Percentiles rank a stretch among this genome's conserved stretches.
phyloP scores from a whole-genome alignment of 202 grass and related monocot species.

The Digitaria exilis region DNA sequence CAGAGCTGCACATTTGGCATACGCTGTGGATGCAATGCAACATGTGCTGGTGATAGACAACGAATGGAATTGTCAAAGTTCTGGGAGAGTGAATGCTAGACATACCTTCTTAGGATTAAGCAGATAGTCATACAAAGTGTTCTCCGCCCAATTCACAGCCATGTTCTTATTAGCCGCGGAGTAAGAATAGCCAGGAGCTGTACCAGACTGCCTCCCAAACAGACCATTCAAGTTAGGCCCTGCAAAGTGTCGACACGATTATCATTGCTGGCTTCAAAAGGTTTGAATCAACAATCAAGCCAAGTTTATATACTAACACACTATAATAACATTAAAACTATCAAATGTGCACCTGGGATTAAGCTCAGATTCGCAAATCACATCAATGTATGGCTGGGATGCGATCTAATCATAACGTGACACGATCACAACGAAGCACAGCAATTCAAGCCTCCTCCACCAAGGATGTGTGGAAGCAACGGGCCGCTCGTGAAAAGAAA shows the following conservation, averaged over 20 bases:
- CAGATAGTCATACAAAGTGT: conserved; percentile 28
- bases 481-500: too few relatives aligned
- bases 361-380: not conserved
- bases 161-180: conserved; percentile 62
- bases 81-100: not conserved
- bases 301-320: not conserved
- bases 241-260: not conserved
- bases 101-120: conserved; percentile 36
- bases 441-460: not conserved
- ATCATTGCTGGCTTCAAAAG: not conserved
- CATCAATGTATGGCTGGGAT: not conserved
- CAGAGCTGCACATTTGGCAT: not conserved
- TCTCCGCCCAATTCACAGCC: conserved; percentile 28
- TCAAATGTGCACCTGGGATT: not conserved
- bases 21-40: not conserved
- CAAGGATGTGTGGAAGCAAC: not conserved
- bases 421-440: not conserved
- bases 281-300: not conserved
- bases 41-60: not conserved
- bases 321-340: not conserved
- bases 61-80: not conserved
- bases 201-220: conserved; percentile 75
- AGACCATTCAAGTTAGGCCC: conserved; percentile 73
- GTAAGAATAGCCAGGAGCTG: conserved; percentile 61
- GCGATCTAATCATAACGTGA: not conserved